Evolutionary conservation across 1,284 basidiomycete species (phyloP), one percentile per base, ranked within the genome.

Genomic region (Ganoderma lucidum): DNA sequence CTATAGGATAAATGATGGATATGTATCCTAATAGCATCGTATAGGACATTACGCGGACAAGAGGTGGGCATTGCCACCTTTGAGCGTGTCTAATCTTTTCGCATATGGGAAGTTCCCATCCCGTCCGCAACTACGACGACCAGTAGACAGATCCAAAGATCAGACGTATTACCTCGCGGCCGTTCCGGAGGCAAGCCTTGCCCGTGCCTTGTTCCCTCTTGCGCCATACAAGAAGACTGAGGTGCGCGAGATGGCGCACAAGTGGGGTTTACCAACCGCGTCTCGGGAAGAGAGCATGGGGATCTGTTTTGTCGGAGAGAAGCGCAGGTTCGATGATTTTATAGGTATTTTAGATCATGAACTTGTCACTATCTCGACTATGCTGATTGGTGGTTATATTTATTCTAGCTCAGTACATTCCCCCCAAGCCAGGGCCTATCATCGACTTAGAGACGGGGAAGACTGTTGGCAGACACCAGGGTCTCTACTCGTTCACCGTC

Each of bases 151-250:
- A 61, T 81, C 79, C 8, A 99, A 99, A 80, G 97, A 99, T 80
- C 97, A 99, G 80, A 93, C 95, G 0, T 99, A 97, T 78, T 99
- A 96, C 79, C 87, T 99, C 1, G 93, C 96, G 1, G 90, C 93
- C 0, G 89, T 96, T 39, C 83, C 88, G 0, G 89, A 95, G 77
- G 66, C 75, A 0, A 86, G 90, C 66, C 86, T 97, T 6, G 74
- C 80, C 0, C 84, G 93, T 72, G 86, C 95, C 0, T 79, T 97
- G 2, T 97, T 99, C 71, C 96, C 96, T 0, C 82, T 98, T 1
- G 92, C 89, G 1, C 78, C 85, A 15, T 78, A 93, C 6, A 84
- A 80, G 3, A 98, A 98, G 80, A 71, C 82, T 0, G 82, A 93
- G 71, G 95, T 98, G 0, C 87, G 95, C n/a, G 84, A 86, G 68